Evolutionary conservation across 108 stramenopile genomes (phyloP).

Genomic region (Discostella stelligeroides): DNA sequence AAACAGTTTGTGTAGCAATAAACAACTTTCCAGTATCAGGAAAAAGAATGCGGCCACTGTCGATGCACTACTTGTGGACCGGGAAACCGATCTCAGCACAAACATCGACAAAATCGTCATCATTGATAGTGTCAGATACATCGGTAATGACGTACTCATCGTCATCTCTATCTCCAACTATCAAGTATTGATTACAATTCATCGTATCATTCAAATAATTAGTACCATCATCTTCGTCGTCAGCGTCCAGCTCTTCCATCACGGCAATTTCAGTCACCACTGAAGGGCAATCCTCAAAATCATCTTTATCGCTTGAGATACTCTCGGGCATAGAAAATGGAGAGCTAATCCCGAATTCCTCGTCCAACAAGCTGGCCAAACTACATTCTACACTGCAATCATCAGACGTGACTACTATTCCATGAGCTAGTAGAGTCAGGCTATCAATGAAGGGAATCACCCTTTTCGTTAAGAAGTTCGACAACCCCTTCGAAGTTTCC

Average conservation of each 20-base stretch:
- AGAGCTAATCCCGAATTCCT: slow-evolving; percentile 7
- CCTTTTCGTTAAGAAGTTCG: slow-evolving; percentile 14
- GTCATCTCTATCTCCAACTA: background rate
- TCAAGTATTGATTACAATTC: background rate
- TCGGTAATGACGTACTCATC: slow-evolving; percentile 26
- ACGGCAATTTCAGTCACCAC: slow-evolving; percentile 16
- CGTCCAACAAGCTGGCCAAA: slow-evolving; percentile 16
- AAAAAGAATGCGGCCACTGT: background rate
- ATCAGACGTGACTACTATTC: slow-evolving; percentile 26
- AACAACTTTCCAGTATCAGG: too few species aligned
- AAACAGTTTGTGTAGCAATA: too few species aligned
- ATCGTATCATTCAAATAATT: too few species aligned
- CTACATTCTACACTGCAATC: slow-evolving; percentile 43
- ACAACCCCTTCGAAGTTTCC: slow-evolving; percentile 6
- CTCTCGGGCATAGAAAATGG: slow-evolving; percentile 8
- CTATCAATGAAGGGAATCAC: slow-evolving; percentile 17
- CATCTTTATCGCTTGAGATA: slow-evolving; percentile 12
- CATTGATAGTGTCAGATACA: slow-evolving; percentile 1
- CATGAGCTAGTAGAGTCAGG: slow-evolving; percentile 27
- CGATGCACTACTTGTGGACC: background rate
- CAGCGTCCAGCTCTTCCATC: slow-evolving; percentile 14
- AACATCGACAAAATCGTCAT: slow-evolving; percentile 30
- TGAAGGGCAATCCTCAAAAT: slow-evolving; percentile 23
- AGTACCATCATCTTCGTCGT: background rate
- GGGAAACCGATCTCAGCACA: slow-evolving; percentile 13